Percentiles rank a stretch among this genome's conserved stretches.
Conservation (phyloP, 768 basidiomycete species). For the Lactarius trivialis region DNA sequence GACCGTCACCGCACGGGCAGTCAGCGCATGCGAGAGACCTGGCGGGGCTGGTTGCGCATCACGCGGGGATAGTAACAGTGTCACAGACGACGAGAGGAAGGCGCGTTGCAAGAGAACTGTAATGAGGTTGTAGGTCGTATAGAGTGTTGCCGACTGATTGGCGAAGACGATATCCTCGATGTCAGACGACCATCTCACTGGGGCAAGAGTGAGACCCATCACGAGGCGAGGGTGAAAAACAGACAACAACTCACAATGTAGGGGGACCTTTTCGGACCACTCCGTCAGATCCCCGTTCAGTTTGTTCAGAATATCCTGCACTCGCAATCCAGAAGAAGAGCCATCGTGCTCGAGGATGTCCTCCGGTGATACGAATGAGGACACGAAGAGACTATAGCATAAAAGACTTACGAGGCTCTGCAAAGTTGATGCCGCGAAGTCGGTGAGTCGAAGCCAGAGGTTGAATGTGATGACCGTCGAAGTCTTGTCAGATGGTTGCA, state of each 20-base stretch:
- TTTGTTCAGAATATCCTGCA: constrained; percentile 35
- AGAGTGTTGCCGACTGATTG: constrained; percentile 38
- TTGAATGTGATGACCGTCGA: constrained; percentile 37
- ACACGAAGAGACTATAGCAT: not conserved
- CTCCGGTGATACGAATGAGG: constrained; percentile 1
- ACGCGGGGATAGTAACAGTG: constrained; percentile 9
- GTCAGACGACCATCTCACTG: constrained; percentile 40
- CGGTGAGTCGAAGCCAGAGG: constrained; percentile 39
- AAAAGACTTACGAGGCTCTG: constrained; percentile 37
- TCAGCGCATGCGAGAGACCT: constrained; percentile 9
- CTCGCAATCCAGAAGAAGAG: constrained; percentile 21
- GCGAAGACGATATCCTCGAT: constrained; percentile 35
- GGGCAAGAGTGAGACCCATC: not conserved
- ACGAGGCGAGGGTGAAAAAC: not conserved
- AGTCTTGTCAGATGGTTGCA: constrained; percentile 41
- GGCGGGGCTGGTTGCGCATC: not conserved
- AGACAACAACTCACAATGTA: constrained; percentile 25
- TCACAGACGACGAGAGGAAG: constrained; percentile 47
- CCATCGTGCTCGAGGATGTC: constrained; percentile 5
- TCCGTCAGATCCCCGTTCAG: constrained; percentile 41
- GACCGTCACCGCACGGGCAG: constrained; percentile 13
- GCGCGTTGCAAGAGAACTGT: constrained; percentile 75
- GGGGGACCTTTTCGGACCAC: constrained; percentile 29
- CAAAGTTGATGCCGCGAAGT: constrained; percentile 40
- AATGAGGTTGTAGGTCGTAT: constrained; percentile 46